A percentile compares a stretch with the other conserved stretches of the same genome.
Conservation (phyloP, 2,329 filamentous ascomycete species). For the Berkeleyomyces basicola region DNA sequence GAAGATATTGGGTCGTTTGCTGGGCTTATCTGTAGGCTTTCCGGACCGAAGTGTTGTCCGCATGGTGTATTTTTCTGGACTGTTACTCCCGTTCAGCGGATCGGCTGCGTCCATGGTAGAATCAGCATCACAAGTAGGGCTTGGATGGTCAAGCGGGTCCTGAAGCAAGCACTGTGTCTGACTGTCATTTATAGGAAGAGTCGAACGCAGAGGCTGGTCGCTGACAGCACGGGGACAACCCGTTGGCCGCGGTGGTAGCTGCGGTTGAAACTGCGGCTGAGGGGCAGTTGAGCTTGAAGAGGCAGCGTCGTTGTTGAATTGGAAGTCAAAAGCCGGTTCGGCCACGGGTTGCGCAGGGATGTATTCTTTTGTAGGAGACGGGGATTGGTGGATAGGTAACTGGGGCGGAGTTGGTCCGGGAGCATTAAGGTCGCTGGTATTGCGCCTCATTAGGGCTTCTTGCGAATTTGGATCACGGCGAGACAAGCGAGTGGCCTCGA, state of each 20-base stretch:
- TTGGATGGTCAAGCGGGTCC: neutral
- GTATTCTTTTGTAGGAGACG: neutral
- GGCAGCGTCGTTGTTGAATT: neutral
- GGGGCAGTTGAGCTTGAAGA: neutral
- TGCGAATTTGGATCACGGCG: slow-evolving; percentile 21
- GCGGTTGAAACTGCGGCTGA: neutral
- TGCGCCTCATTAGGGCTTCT: neutral
- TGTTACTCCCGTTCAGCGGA: slow-evolving; percentile 27
- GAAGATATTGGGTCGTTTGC: slow-evolving; percentile 23
- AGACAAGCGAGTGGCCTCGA: slow-evolving; percentile 63
- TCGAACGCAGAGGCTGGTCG: neutral
- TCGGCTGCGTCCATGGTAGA: neutral
- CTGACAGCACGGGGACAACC: slow-evolving; percentile 14
- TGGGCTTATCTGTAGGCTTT: slow-evolving; percentile 27
- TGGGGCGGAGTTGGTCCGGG: neutral
- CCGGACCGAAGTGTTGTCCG: slow-evolving; percentile 41
- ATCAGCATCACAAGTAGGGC: neutral
- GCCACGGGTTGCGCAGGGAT: neutral
- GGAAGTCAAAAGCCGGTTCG: neutral
- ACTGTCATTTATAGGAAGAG: neutral
- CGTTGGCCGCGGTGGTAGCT: neutral
- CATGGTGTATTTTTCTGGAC: slow-evolving; percentile 45
- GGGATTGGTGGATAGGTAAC: neutral
- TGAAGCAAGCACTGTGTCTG: neutral
- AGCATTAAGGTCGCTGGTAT: neutral